Evolutionary conservation across 495 filamentous ascomycete species (phyloP).

Genomic region (Wilcoxina mikolae): DNA sequence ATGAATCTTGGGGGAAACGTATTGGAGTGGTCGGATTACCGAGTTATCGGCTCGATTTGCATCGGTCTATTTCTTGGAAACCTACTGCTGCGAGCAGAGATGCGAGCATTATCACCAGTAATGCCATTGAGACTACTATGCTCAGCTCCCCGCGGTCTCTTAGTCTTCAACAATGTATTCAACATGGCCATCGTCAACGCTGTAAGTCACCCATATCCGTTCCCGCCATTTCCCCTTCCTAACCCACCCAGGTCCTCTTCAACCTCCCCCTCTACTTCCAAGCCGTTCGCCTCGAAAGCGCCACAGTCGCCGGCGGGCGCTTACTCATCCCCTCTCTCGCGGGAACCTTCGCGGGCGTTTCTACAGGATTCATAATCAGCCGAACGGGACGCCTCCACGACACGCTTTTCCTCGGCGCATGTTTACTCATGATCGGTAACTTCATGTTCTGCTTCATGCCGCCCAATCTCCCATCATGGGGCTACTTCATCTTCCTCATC

Average conservation of each 20-base stretch:
- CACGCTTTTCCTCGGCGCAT: slow-evolving; percentile 43
- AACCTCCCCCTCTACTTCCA: slow-evolving; percentile 73
- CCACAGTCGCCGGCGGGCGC: slow-evolving; percentile 55
- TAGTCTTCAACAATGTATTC: slow-evolving; percentile 60
- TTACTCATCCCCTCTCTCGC: slow-evolving; percentile 48
- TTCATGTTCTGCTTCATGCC: slow-evolving; percentile 38
- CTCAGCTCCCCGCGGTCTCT: slow-evolving; percentile 44
- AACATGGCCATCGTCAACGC: slow-evolving; percentile 48
- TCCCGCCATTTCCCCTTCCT: not conserved
- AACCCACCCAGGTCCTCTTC: slow-evolving; percentile 39
- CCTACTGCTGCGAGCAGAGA: slow-evolving; percentile 49
- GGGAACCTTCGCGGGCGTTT: slow-evolving; percentile 43
- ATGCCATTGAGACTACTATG: slow-evolving; percentile 53
- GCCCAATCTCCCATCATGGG: slow-evolving; percentile 39
- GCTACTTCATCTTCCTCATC: slow-evolving; percentile 49
- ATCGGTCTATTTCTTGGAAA: slow-evolving; percentile 42
- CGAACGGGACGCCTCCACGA: slow-evolving; percentile 49
- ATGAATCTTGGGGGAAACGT: slow-evolving; percentile 69
- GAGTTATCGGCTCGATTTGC: slow-evolving; percentile 49
- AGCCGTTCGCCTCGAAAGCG: slow-evolving; percentile 55
- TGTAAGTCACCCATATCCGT: slow-evolving; percentile 15
- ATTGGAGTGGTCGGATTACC: slow-evolving; percentile 54
- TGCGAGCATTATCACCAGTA: slow-evolving; percentile 45
- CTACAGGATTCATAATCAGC: slow-evolving; percentile 57
- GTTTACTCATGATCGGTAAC: slow-evolving; percentile 42